Conservation (phyloP, 1,284 basidiomycete species). For the Anthracocystis panici-leucophaei region DNA sequence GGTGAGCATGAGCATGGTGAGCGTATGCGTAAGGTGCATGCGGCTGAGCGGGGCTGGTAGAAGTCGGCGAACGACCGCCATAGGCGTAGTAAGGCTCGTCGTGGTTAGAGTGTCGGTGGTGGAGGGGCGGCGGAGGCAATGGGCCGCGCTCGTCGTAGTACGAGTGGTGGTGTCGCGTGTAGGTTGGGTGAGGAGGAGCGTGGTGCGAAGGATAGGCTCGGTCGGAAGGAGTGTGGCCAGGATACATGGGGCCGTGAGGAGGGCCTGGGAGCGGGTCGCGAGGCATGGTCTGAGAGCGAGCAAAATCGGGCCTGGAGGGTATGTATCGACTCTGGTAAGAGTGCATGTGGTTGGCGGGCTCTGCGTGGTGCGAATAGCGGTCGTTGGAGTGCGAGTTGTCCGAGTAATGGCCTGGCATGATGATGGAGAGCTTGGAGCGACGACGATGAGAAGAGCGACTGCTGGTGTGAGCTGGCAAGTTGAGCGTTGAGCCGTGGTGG, state of each 20-base stretch:
- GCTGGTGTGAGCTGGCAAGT: too few relatives aligned
- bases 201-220: slow-evolving; percentile 31
- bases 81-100: slow-evolving; percentile 34
- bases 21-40: slow-evolving; percentile 22
- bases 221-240: slow-evolving; percentile 26
- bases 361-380: slow-evolving; percentile 25
- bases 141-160: slow-evolving; percentile 51
- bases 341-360: slow-evolving; percentile 24
- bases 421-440: not conserved
- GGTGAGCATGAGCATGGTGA: slow-evolving; percentile 29
- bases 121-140: slow-evolving; percentile 42
- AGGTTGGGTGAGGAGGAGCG: slow-evolving; percentile 34
- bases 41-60: slow-evolving; percentile 18
- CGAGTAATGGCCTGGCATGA: slow-evolving; percentile 30
- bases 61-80: slow-evolving; percentile 21
- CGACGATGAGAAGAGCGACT: not conserved
- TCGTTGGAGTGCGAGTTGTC: slow-evolving; percentile 27
- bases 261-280: slow-evolving; percentile 32
- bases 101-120: slow-evolving; percentile 29
- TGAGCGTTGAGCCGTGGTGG: not conserved
- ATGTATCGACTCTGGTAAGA: slow-evolving; percentile 19
- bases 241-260: slow-evolving; percentile 44
- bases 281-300: slow-evolving; percentile 40
- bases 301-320: slow-evolving; percentile 34
- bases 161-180: slow-evolving; percentile 42